A percentile compares a stretch with the other conserved stretches of the same genome.
These are phyloP conservation scores for Chaetomidium leptoderma DNA, from an alignment of 495 filamentous ascomycete genomes.

Conservation along the genomic window DNA sequence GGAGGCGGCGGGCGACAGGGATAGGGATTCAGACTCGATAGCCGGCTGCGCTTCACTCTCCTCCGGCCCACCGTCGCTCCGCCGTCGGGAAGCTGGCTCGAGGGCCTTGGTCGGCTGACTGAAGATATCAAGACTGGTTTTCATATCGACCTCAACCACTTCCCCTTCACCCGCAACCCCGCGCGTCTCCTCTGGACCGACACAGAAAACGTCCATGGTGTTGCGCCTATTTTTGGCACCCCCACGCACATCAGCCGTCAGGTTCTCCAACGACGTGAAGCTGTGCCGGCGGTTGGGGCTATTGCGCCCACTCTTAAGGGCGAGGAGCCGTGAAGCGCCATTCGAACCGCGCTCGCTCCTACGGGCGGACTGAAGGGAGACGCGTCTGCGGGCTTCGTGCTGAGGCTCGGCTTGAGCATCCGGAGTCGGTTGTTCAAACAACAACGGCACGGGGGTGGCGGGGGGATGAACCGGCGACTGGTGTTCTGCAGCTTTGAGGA, in stretches of 20 bases:
- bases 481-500: not conserved
- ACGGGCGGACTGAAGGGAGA: conserved; percentile 29
- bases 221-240: conserved; percentile 20
- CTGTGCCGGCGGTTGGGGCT: conserved; percentile 31
- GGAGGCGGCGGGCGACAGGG: not conserved
- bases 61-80: not conserved
- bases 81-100: not conserved
- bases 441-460: conserved; percentile 21
- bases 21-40: not conserved
- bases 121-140: conserved; percentile 32
- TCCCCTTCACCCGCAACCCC: not conserved
- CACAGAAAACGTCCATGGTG: conserved; percentile 21
- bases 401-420: conserved; percentile 18
- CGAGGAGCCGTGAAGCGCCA: conserved; percentile 18
- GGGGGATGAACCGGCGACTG: not conserved
- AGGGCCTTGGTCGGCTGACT: conserved; percentile 10
- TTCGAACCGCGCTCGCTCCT: conserved; percentile 27
- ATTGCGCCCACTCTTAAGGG: conserved; percentile 17
- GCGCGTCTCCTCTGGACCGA: not conserved
- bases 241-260: not conserved
- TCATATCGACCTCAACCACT: conserved; percentile 30
- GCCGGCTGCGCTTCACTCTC: not conserved
- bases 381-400: conserved; percentile 28
- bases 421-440: conserved; percentile 32
- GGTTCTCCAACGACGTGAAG: conserved; percentile 12